Evolutionary conservation across 306 rosid species (phyloP).

Genomic region (Alnus glutinosa): DNA sequence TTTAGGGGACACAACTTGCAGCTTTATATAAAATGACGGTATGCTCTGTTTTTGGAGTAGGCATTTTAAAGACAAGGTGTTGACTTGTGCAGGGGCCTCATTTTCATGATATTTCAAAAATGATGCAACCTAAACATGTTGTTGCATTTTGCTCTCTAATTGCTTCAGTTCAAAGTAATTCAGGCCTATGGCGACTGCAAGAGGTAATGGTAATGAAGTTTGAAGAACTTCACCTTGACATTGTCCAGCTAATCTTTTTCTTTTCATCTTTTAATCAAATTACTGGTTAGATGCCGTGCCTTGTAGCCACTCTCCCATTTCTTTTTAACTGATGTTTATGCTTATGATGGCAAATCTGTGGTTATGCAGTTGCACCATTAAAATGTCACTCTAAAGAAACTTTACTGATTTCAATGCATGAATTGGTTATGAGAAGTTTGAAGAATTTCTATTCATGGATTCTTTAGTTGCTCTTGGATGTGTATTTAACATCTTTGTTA

Average conservation of each 20-base stretch:
- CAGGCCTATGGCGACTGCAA: conserved; percentile 70
- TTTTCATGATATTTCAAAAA: conserved; percentile 54
- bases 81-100: conserved; percentile 55
- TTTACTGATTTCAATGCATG: background rate
- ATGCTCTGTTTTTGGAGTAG: conserved; percentile 16
- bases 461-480: background rate
- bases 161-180: conserved; percentile 66
- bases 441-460: too few relatives aligned
- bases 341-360: background rate
- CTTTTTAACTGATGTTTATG: background rate
- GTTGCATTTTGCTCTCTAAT: conserved; percentile 58
- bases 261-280: background rate
- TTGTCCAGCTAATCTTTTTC: background rate
- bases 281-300: background rate
- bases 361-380: background rate
- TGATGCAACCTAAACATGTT: conserved; percentile 54
- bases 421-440: background rate
- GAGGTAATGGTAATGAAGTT: conserved; percentile 51
- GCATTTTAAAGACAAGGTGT: conserved; percentile 24
- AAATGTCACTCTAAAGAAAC: background rate
- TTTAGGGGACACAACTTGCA: conserved; percentile 3
- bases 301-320: background rate
- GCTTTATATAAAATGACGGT: conserved; percentile 1
- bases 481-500: background rate
- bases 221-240: conserved; percentile 15